A percentile compares a stretch with the other conserved stretches of the same genome.
These are phyloP conservation scores for Diddensiella transvaalensis DNA, from an alignment of 805 yeast genomes.

Conservation along the genomic window DNA sequence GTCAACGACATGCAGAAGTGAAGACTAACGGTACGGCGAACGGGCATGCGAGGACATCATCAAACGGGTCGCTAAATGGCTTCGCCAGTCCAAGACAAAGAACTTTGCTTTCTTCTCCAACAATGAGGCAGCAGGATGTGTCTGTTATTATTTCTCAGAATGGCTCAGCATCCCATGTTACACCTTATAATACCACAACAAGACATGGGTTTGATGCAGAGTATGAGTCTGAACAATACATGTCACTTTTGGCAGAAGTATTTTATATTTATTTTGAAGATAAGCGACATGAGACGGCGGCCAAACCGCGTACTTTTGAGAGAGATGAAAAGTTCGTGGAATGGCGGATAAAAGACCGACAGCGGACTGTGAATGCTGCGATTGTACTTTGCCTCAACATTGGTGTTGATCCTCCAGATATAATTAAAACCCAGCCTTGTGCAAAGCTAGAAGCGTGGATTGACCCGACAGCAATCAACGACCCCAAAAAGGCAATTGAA, in stretches of 20 bases:
- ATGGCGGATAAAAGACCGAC: slow-evolving; percentile 92
- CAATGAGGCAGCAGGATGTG: background rate
- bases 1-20: background rate
- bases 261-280: slow-evolving; percentile 85
- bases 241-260: slow-evolving; percentile 46
- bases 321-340: slow-evolving; percentile 60
- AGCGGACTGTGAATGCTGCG: slow-evolving; percentile 91
- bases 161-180: slow-evolving; percentile 8
- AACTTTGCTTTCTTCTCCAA: background rate
- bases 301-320: slow-evolving; percentile 54
- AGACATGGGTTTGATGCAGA: slow-evolving; percentile 62
- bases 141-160: background rate
- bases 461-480: slow-evolving; percentile 77
- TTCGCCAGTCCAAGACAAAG: background rate
- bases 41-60: slow-evolving; percentile 1
- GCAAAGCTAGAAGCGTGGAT: slow-evolving; percentile 92
- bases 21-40: slow-evolving; percentile 1
- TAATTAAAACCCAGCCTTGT: slow-evolving; percentile 86
- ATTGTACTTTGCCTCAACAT: slow-evolving; percentile 83
- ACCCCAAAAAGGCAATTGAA: slow-evolving; percentile 86
- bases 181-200: slow-evolving; percentile 36
- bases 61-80: background rate
- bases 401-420: slow-evolving; percentile 97
- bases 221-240: slow-evolving; percentile 50
- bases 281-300: slow-evolving; percentile 87